These are phyloP conservation scores for Smallanthus sonchifolius DNA, from an alignment of 129 eudicot species.

Conservation along the genomic window DNA sequence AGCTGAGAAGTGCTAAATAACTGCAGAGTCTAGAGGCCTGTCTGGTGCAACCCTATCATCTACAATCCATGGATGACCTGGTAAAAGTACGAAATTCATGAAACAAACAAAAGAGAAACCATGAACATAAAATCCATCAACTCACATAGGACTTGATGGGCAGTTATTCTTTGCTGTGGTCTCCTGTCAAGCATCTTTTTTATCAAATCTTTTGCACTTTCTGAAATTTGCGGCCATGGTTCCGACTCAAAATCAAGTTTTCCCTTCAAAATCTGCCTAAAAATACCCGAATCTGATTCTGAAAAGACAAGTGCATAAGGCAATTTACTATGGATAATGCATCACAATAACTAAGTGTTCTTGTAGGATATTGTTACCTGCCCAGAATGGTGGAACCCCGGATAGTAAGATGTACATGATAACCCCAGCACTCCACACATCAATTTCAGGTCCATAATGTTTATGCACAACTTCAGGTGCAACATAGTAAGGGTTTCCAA, in stretches of 20 bases:
- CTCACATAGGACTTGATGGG: conserved; percentile 51
- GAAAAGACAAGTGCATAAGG: neutral
- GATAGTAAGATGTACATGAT: conserved; percentile 46
- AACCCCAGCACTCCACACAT: conserved; percentile 61
- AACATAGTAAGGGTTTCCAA: conserved; percentile 91
- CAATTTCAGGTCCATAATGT: conserved; percentile 50
- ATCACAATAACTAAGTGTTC: neutral
- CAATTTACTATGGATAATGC: neutral
- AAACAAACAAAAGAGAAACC: neutral
- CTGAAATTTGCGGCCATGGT: conserved; percentile 49
- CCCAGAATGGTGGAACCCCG: conserved; percentile 65
- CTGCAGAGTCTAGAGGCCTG: conserved; percentile 54
- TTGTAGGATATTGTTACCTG: conserved; percentile 28
- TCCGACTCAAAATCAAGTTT: conserved; percentile 42
- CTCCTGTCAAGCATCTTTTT: conserved; percentile 40
- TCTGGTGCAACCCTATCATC: conserved; percentile 56
- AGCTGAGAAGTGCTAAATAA: conserved; percentile 55
- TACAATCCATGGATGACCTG: conserved; percentile 60
- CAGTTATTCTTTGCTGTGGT: conserved; percentile 40
- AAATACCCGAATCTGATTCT: conserved; percentile 45
- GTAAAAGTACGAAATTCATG: conserved; percentile 1
- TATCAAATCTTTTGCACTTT: conserved; percentile 50
- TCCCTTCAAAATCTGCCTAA: conserved; percentile 45
- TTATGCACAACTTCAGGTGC: conserved; percentile 76
- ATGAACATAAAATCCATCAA: conserved; percentile 10